These are phyloP conservation scores for Pinus tabuliformis DNA, from an alignment of 75 land plant genomes.

Conservation along the genomic window DNA sequence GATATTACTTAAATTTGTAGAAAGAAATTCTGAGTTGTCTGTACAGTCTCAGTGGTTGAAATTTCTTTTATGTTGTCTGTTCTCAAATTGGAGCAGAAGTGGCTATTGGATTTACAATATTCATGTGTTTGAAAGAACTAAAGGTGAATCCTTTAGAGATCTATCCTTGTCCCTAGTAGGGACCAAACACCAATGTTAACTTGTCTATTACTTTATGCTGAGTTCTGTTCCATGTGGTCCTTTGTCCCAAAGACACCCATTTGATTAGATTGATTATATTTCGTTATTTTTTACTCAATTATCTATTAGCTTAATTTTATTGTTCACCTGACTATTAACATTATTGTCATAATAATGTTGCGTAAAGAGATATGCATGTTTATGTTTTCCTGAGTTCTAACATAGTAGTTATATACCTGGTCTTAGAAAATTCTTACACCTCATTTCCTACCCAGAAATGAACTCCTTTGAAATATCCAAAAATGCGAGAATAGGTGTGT, in stretches of 20 bases:
- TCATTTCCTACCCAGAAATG: too few relatives aligned
- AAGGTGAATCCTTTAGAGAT: neutral
- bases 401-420: neutral
- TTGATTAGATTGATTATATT: neutral
- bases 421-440: neutral
- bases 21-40: too few relatives aligned
- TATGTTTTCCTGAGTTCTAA: neutral
- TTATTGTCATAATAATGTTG: neutral
- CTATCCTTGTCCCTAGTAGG: neutral
- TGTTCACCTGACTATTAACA: neutral
- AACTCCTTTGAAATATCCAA: too few relatives aligned
- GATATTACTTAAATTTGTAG: constrained; percentile 29
- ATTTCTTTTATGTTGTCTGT: neutral
- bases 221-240: too few relatives aligned
- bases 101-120: neutral
- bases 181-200: neutral
- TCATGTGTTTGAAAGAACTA: neutral
- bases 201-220: neutral
- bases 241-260: too few relatives aligned
- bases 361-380: neutral
- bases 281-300: neutral
- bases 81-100: neutral
- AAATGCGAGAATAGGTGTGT: too few relatives aligned
- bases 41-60: too few relatives aligned
- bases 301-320: neutral